Percentiles rank a stretch among this genome's conserved stretches.
Evolutionary conservation across 2,329 filamentous ascomycete species (phyloP).

Genomic region (Cephalotrichum gorgonifer): DNA sequence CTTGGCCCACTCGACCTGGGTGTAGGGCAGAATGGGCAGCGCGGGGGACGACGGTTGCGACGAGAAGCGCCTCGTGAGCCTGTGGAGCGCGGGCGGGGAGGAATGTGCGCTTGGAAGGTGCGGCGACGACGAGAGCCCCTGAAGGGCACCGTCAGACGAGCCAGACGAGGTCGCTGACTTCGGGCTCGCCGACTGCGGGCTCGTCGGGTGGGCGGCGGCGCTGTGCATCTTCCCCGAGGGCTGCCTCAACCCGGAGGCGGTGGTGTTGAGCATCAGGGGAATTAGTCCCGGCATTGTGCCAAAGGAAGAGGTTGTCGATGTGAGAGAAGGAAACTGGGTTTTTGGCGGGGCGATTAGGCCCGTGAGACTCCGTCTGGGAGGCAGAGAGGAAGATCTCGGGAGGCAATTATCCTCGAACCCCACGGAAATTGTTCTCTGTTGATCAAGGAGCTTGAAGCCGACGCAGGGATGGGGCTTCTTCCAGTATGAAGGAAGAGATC

Average conservation of each 20-base stretch:
- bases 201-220: neutral
- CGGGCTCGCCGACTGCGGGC: neutral
- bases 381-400: neutral
- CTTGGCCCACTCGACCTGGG: slow-evolving; percentile 38
- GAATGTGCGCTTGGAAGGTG: neutral
- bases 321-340: neutral
- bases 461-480: neutral
- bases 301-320: too few species aligned
- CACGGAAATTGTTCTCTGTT: neutral
- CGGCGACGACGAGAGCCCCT: neutral
- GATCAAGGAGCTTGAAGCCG: neutral
- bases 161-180: neutral
- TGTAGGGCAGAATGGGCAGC: slow-evolving; percentile 27
- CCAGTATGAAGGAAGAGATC: neutral
- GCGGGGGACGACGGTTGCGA: slow-evolving; percentile 5
- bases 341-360: neutral
- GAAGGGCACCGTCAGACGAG: neutral
- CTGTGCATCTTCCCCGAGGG: too few species aligned
- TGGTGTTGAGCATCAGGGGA: slow-evolving; percentile 18
- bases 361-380: neutral
- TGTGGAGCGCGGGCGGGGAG: slow-evolving; percentile 1
- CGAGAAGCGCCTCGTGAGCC: slow-evolving; percentile 2
- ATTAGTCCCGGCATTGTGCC: slow-evolving; percentile 19
- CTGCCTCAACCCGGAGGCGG: slow-evolving; percentile 9
- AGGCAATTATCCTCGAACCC: neutral